These are phyloP conservation scores for Hysterangium stoloniferum DNA, from an alignment of 768 basidiomycete species.

Conservation along the genomic window DNA sequence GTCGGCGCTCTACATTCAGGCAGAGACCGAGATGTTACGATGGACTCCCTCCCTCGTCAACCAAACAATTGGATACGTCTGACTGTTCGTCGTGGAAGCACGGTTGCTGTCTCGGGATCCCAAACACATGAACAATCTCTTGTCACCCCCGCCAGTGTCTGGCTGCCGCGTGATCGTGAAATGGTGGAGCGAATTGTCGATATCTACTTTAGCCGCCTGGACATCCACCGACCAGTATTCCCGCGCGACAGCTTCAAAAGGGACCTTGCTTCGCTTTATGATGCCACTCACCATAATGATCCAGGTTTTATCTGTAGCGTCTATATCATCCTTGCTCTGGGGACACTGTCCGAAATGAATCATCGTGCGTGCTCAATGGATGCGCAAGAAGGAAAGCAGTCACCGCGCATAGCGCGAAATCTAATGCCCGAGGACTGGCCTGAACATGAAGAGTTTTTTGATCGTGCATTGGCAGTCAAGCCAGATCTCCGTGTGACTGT, in stretches of 20 bases:
- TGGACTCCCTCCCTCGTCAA: conserved; percentile 52
- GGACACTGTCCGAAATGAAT: conserved; percentile 77
- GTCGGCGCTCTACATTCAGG: conserved; percentile 65
- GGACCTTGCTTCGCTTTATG: conserved; percentile 59
- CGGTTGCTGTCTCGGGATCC: conserved; percentile 19
- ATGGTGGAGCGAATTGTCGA: conserved; percentile 57
- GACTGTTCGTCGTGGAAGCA: conserved; percentile 41
- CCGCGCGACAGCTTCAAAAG: conserved; percentile 59
- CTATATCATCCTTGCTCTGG: conserved; percentile 72
- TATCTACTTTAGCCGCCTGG: conserved; percentile 70
- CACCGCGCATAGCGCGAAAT: conserved; percentile 42
- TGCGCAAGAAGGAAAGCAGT: conserved; percentile 31
- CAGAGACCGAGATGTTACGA: conserved; percentile 52
- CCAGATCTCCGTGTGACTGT: conserved; percentile 79
- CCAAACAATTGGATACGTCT: conserved; percentile 52
- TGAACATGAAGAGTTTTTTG: conserved; percentile 77
- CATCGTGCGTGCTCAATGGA: conserved; percentile 53
- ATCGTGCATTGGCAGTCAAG: conserved; percentile 67
- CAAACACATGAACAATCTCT: conserved; percentile 12
- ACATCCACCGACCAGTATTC: conserved; percentile 74
- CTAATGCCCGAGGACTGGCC: conserved; percentile 65
- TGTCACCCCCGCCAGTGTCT: conserved; percentile 35
- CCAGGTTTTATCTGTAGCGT: conserved; percentile 74
- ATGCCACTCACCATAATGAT: conserved; percentile 49
- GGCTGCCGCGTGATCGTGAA: conserved; percentile 70